Conservation (phyloP, 768 basidiomycete species). For the Harrya chromipes region DNA sequence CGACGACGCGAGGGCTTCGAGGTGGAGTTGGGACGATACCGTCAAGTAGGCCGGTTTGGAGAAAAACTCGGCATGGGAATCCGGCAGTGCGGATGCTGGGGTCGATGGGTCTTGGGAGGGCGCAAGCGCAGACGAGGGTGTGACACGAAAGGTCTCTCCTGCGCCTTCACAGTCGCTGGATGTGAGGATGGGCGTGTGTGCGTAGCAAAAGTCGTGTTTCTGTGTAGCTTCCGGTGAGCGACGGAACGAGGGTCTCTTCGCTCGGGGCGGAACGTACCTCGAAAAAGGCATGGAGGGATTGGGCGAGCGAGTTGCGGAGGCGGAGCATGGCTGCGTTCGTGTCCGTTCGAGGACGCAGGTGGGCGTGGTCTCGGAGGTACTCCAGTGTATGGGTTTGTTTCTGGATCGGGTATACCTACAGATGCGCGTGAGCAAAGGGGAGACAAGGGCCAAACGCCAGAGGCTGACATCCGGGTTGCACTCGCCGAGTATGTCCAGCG, state of each 20-base stretch:
- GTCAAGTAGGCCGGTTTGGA: slow-evolving; percentile 77
- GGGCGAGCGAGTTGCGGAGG: slow-evolving; percentile 56
- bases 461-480: slow-evolving; percentile 54
- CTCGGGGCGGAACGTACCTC: slow-evolving; percentile 47
- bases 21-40: slow-evolving; percentile 94
- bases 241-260: neutral
- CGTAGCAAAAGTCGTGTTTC: slow-evolving; percentile 74
- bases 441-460: neutral
- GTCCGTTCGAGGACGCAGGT: slow-evolving; percentile 82
- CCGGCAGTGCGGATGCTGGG: neutral
- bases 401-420: slow-evolving; percentile 84
- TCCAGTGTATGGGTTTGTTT: slow-evolving; percentile 79
- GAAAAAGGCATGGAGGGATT: slow-evolving; percentile 64
- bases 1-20: slow-evolving; percentile 80
- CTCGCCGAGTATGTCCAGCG: slow-evolving; percentile 48
- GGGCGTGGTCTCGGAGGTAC: slow-evolving; percentile 80
- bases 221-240: slow-evolving; percentile 32
- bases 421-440: slow-evolving; percentile 5
- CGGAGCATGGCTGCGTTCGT: slow-evolving; percentile 72
- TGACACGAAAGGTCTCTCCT: slow-evolving; percentile 84
- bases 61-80: slow-evolving; percentile 58
- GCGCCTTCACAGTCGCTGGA: slow-evolving; percentile 95
- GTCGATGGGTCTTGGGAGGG: slow-evolving; percentile 1
- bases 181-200: slow-evolving; percentile 86
- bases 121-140: slow-evolving; percentile 28